Percentiles rank a stretch among this genome's conserved stretches.
phyloP scores from a whole-genome alignment of 2,329 filamentous ascomycete genomes.

The Phoma sp. region DNA sequence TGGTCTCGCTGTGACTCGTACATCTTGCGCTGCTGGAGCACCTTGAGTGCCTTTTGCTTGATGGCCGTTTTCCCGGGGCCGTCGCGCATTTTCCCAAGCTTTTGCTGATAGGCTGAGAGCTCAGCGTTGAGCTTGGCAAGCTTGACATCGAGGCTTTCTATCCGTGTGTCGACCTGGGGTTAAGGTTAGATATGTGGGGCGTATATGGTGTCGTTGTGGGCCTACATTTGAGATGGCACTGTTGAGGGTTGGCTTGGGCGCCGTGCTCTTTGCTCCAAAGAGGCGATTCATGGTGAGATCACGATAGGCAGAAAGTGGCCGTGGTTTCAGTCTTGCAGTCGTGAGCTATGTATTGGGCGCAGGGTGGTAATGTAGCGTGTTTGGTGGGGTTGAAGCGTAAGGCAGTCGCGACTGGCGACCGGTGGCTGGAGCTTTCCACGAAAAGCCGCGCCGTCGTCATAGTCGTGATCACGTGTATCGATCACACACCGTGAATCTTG shows the following conservation, averaged over 20 bases:
- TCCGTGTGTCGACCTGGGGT: slow-evolving; percentile 75
- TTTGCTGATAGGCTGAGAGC: slow-evolving; percentile 84
- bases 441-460: slow-evolving; percentile 15
- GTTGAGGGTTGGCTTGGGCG: slow-evolving; percentile 87
- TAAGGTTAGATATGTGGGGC: slow-evolving; percentile 25
- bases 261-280: slow-evolving; percentile 86
- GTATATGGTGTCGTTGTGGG: slow-evolving; percentile 6
- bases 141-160: slow-evolving; percentile 91
- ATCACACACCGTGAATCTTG: background rate
- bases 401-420: slow-evolving; percentile 16
- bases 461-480: slow-evolving; percentile 13
- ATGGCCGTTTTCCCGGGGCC: slow-evolving; percentile 92
- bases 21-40: slow-evolving; percentile 90
- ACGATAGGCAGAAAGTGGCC: too few species aligned
- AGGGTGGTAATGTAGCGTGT: background rate
- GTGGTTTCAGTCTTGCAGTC: too few species aligned
- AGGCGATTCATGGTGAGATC: slow-evolving; percentile 86
- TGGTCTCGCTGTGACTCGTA: slow-evolving; percentile 95
- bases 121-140: slow-evolving; percentile 91
- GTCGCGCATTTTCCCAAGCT: slow-evolving; percentile 91
- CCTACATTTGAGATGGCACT: slow-evolving; percentile 80
- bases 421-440: slow-evolving; percentile 19
- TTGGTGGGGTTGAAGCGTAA: slow-evolving; percentile 18
- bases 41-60: slow-evolving; percentile 92
- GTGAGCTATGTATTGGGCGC: too few species aligned